phyloP scores from a whole-genome alignment of 768 basidiomycete species.

The Phanerochaete sordida region DNA sequence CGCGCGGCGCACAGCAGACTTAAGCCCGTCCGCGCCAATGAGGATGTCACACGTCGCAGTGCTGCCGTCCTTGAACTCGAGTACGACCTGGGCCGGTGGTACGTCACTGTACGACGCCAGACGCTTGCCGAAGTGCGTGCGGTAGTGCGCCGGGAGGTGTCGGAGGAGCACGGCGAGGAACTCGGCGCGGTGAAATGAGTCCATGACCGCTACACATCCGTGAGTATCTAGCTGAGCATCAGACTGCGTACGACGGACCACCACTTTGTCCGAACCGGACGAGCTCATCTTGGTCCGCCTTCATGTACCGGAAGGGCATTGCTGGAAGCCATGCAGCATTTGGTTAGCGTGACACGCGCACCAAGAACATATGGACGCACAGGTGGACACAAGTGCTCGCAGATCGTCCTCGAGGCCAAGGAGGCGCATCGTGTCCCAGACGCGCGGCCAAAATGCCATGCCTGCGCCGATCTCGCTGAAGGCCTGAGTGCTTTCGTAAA shows the following conservation, averaged over 20 bases:
- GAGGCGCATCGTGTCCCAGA: constrained; percentile 18
- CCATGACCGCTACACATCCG: background rate
- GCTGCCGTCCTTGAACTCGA: constrained; percentile 24
- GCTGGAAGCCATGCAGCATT: background rate
- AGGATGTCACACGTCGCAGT: constrained; percentile 22
- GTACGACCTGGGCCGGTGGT: constrained; percentile 1
- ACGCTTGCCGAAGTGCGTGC: constrained; percentile 27
- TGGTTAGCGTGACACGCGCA: no score
- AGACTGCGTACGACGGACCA: background rate
- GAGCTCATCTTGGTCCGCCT: constrained; percentile 9
- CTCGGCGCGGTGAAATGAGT: constrained; percentile 25
- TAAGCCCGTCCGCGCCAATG: constrained; percentile 26
- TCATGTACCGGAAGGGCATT: constrained; percentile 6
- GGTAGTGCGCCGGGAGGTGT: constrained; percentile 18
- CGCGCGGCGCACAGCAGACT: constrained; percentile 19
- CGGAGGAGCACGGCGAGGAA: constrained; percentile 23
- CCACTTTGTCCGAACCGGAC: constrained; percentile 1
- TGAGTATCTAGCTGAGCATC: background rate
- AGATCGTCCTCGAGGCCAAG: constrained; percentile 20
- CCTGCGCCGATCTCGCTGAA: constrained; percentile 24
- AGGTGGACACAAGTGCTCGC: no score
- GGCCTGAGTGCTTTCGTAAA: constrained; percentile 21
- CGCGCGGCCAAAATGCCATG: constrained; percentile 19
- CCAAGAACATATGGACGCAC: no score
- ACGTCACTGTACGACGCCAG: constrained; percentile 24